Evolutionary conservation across 257 asterid species (phyloP).

Genomic region (Thymus mandschuricus): DNA sequence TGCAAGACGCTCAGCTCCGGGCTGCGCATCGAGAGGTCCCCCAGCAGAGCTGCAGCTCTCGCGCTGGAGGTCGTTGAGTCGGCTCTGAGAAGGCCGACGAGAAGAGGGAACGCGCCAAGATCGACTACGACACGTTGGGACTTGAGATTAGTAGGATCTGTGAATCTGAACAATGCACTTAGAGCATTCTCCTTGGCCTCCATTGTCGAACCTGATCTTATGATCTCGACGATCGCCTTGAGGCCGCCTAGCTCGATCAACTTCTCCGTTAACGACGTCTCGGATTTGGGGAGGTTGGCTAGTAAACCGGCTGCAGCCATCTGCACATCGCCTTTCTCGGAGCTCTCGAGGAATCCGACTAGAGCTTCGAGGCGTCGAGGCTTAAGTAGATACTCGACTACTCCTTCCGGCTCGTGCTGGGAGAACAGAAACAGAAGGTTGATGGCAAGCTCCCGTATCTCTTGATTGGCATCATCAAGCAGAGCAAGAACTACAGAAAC

Average conservation of each 20-base stretch:
- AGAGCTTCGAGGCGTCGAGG: slow-evolving; percentile 63
- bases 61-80: slow-evolving; percentile 54
- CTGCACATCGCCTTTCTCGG: slow-evolving; percentile 53
- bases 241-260: slow-evolving; percentile 62
- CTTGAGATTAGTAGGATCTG: slow-evolving; percentile 56
- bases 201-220: slow-evolving; percentile 42
- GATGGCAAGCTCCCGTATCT: slow-evolving; percentile 59
- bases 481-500: slow-evolving; percentile 56
- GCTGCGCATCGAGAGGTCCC: slow-evolving; percentile 68
- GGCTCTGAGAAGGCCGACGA: slow-evolving; percentile 47
- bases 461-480: slow-evolving; percentile 61
- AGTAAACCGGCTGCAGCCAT: slow-evolving; percentile 70
- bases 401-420: slow-evolving; percentile 66
- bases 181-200: slow-evolving; percentile 71
- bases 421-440: slow-evolving; percentile 62
- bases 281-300: slow-evolving; percentile 68
- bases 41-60: slow-evolving; percentile 63
- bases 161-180: slow-evolving; percentile 63
- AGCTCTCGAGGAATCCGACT: slow-evolving; percentile 61
- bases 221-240: slow-evolving; percentile 49
- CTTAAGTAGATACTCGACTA: slow-evolving; percentile 63
- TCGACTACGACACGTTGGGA: slow-evolving; percentile 48
- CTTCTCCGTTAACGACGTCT: slow-evolving; percentile 49
- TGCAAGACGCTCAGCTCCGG: slow-evolving; percentile 43
- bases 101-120: slow-evolving; percentile 48